Evolutionary conservation across 2,329 filamentous ascomycete genomes (phyloP).

Genomic region (Chaetomium sp.): DNA sequence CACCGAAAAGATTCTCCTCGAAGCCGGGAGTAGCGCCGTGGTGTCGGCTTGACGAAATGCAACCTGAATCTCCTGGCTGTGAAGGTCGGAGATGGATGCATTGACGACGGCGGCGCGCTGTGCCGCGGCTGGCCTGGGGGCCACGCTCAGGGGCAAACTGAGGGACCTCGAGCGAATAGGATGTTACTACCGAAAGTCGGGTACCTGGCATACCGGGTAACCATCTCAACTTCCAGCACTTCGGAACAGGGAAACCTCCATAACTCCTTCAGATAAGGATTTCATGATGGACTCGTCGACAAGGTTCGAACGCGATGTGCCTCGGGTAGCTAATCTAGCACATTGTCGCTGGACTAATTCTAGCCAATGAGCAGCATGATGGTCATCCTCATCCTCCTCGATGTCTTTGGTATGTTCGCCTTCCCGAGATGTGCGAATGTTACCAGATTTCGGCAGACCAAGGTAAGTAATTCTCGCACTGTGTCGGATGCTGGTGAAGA

Average conservation of each 20-base stretch:
- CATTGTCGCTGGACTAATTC: background rate
- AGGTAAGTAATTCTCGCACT: background rate
- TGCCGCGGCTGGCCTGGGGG: background rate
- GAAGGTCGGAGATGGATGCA: background rate
- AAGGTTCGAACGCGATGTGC: background rate
- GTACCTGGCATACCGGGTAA: background rate
- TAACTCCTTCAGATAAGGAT: background rate
- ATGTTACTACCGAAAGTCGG: background rate
- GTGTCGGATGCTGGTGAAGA: constrained; percentile 5
- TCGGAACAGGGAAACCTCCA: background rate
- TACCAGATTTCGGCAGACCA: background rate
- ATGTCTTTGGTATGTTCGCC: background rate
- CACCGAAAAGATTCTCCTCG: background rate
- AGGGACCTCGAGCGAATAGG: background rate
- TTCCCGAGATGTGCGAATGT: background rate
- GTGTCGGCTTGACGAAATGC: background rate
- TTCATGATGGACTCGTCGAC: background rate
- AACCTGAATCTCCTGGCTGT: background rate
- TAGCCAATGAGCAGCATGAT: background rate
- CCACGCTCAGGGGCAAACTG: background rate
- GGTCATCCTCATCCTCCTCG: background rate
- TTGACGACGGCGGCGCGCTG: background rate
- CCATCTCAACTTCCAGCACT: background rate
- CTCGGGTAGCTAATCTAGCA: background rate
- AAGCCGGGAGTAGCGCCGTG: background rate